Base-by-base conservation (phyloP, 371 early-diverging fungal species). In the Mortierella polycephala region DNA sequence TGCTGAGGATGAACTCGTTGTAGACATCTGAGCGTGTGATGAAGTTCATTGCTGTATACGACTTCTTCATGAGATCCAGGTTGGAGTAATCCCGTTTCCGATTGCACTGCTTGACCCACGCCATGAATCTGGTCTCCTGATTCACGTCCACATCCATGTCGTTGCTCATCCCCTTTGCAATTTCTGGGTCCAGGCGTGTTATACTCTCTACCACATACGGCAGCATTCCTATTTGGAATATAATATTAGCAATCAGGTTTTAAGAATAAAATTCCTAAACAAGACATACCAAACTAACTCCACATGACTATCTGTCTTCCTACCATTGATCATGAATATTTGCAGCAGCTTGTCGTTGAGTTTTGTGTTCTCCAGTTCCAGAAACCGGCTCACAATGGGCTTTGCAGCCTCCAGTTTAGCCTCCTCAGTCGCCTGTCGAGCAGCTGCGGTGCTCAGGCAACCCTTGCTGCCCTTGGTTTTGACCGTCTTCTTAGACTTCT, bases 41-140 rank as follows among this genome's bases (percentile, higher is more conserved):
- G 52, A 79, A 69, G 67, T 73, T 79, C 80, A 79, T 79, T 21
- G 80, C 64, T 5, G 70, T 79, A 54, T 79, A 79, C n/a, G 80
- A 79, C 57, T 64, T 68, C 50, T 79, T 79, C 80, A 79, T 79
- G 44, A 79, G 63, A 52, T 64, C 62, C 54, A 79, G 21, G 30
- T 79, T 70, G 1, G 72, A 64, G 39, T 57, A 65, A 23, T 79
- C 80, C 11, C 80, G 59, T 14, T 56, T 65, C 53, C 80, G 45
- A n/a, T 63, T 58, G 62, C 80, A 73, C 1, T 66, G 63, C 20
- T 73, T 53, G 12, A 69, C 62, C 5, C 53, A 66, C 13, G 42
- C 59, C 74, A 79, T 60, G 50, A 79, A 79, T 57, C 66, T 68
- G 5, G 77, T 40, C 46, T 76, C 77, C 45, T 68, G 77, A 39